These are phyloP conservation scores for Lipomyces oligophaga DNA, from an alignment of 805 yeast species.

Conservation along the genomic window DNA sequence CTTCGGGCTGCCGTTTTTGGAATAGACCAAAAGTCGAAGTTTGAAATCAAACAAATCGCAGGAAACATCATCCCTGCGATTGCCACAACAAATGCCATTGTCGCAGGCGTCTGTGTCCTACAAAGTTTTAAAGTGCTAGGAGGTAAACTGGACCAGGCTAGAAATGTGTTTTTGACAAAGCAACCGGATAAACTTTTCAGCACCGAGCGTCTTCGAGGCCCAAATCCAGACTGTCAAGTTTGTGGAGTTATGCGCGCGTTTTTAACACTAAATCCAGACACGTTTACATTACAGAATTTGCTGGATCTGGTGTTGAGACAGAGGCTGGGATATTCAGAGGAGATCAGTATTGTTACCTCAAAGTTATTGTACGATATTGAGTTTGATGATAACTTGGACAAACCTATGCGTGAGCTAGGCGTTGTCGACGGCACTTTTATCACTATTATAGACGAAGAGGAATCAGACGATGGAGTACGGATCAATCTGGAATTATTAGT, in stretches of 20 bases:
- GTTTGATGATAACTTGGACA: constrained; percentile 69
- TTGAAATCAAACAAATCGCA: constrained; percentile 87
- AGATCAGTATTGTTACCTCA: constrained; percentile 55
- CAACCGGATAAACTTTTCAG: constrained; percentile 62
- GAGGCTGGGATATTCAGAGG: constrained; percentile 55
- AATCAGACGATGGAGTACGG: constrained; percentile 50
- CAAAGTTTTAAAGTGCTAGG: constrained; percentile 58
- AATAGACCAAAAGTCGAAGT: constrained; percentile 69
- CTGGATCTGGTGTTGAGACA: constrained; percentile 46
- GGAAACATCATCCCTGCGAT: constrained; percentile 98
- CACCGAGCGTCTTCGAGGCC: constrained; percentile 56
- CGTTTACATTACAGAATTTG: constrained; percentile 48
- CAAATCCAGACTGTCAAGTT: constrained; percentile 69
- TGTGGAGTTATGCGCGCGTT: constrained; percentile 37
- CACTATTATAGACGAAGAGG: constrained; percentile 77
- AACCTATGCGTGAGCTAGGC: constrained; percentile 50
- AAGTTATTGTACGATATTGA: constrained; percentile 77
- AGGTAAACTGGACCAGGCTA: constrained; percentile 31
- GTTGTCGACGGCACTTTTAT: constrained; percentile 59
- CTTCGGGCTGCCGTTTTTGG: constrained; percentile 66
- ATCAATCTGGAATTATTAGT: constrained; percentile 43
- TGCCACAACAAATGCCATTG: constrained; percentile 94
- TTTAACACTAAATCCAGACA: constrained; percentile 31
- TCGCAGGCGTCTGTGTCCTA: constrained; percentile 82
- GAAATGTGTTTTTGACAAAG: constrained; percentile 49